phyloP scores from a whole-genome alignment of 495 filamentous ascomycete genomes.

The Acidomyces sp. region DNA sequence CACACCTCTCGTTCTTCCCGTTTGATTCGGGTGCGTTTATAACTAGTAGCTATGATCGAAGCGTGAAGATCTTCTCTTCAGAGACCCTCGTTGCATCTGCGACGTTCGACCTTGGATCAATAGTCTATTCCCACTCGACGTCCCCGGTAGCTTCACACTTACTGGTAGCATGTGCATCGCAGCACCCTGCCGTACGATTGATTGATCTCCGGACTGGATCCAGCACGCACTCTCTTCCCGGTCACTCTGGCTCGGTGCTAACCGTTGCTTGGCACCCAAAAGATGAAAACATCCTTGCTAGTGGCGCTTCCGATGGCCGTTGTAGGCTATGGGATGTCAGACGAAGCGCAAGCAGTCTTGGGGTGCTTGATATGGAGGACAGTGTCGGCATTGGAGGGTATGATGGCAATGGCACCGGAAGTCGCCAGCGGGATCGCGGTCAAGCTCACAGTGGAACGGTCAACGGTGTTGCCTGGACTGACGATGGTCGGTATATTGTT shows the following conservation, averaged over 20 bases:
- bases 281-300: conserved; percentile 64
- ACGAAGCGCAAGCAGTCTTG: conserved; percentile 55
- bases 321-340: conserved; percentile 79
- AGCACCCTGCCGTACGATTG: conserved; percentile 64
- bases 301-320: conserved; percentile 61
- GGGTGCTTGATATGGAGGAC: conserved; percentile 68
- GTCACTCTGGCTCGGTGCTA: conserved; percentile 58
- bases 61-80: conserved; percentile 65
- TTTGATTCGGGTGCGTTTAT: conserved; percentile 72
- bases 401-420: conserved; percentile 37
- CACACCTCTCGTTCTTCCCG: conserved; percentile 75
- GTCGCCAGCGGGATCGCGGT: conserved; percentile 34
- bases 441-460: conserved; percentile 65
- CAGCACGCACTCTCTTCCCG: conserved; percentile 60
- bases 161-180: conserved; percentile 71
- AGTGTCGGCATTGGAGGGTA: conserved; percentile 45
- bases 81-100: conserved; percentile 44
- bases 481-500: conserved; percentile 58
- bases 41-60: conserved; percentile 71
- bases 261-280: conserved; percentile 68
- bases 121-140: conserved; percentile 61
- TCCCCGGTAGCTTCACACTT: conserved; percentile 59
- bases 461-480: conserved; percentile 73
- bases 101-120: conserved; percentile 57
- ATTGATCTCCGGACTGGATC: conserved; percentile 71